Evolutionary conservation across 2,329 filamentous ascomycete species (phyloP).

Genomic region (Fusarium pilosicola): DNA sequence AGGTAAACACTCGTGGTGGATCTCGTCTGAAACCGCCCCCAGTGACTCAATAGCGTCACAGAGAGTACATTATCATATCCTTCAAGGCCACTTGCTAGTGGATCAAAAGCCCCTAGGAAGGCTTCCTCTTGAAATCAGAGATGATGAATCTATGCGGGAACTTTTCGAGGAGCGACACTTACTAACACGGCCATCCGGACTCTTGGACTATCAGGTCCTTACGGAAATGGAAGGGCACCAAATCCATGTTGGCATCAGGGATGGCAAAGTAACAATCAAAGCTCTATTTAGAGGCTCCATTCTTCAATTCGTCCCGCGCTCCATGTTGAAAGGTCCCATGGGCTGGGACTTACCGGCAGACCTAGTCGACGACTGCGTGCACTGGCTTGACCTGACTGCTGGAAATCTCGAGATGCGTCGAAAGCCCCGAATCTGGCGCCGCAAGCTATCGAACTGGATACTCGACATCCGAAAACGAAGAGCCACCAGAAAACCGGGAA

Average conservation of each 20-base stretch:
- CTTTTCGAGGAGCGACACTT: constrained; percentile 66
- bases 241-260: constrained; percentile 65
- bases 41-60: constrained; percentile 20
- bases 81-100: constrained; percentile 50
- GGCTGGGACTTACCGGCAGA: constrained; percentile 60
- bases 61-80: constrained; percentile 48
- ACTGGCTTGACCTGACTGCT: constrained; percentile 65
- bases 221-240: constrained; percentile 32
- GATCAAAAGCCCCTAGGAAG: constrained; percentile 52
- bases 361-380: constrained; percentile 63
- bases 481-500: constrained; percentile 23
- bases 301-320: constrained; percentile 49
- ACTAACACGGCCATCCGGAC: constrained; percentile 60
- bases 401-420: constrained; percentile 62
- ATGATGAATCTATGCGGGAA: constrained; percentile 54
- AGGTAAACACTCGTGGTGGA: constrained; percentile 2
- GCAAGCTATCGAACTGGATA: constrained; percentile 45
- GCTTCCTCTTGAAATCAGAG: constrained; percentile 62
- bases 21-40: background rate
- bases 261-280: constrained; percentile 54
- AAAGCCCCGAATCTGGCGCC: constrained; percentile 47
- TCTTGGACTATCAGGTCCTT: constrained; percentile 62
- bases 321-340: constrained; percentile 40
- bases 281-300: constrained; percentile 42
- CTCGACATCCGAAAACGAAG: constrained; percentile 43